Conservation (phyloP, 768 basidiomycete genomes). For the Pisolithus orientalis region DNA sequence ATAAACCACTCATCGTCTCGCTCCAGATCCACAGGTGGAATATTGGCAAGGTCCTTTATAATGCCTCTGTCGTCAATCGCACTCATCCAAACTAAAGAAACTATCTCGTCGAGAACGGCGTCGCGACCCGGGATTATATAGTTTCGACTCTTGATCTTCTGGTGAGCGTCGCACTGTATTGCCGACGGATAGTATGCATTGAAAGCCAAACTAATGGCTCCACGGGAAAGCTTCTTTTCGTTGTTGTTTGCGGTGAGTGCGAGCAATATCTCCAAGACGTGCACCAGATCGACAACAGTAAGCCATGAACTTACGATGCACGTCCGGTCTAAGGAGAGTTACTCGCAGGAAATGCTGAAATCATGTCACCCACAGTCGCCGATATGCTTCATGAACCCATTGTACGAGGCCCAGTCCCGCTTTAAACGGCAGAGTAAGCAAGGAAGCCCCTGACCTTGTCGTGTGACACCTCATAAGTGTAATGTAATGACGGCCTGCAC, state of each 20-base stretch:
- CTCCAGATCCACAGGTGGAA: too few relatives aligned
- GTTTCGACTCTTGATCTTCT: background rate
- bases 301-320: background rate
- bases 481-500: background rate
- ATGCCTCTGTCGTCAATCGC: too few relatives aligned
- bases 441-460: background rate
- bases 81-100: too few relatives aligned
- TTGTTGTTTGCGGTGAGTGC: background rate
- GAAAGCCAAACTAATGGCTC: background rate
- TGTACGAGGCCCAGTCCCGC: background rate
- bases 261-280: background rate
- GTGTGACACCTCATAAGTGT: background rate
- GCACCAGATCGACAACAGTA: background rate
- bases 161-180: background rate
- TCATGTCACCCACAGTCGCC: background rate
- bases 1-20: too few relatives aligned
- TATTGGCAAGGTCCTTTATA: too few relatives aligned
- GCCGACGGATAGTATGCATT: background rate
- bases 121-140: too few relatives aligned
- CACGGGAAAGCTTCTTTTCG: background rate
- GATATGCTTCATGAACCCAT: conserved; percentile 2
- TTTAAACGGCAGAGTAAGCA: background rate
- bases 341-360: background rate
- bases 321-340: background rate
- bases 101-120: too few relatives aligned